Percentiles rank a stretch among this genome's conserved stretches.
Conservation (phyloP, 1,284 basidiomycete species). For the Ustilago bromivora region DNA sequence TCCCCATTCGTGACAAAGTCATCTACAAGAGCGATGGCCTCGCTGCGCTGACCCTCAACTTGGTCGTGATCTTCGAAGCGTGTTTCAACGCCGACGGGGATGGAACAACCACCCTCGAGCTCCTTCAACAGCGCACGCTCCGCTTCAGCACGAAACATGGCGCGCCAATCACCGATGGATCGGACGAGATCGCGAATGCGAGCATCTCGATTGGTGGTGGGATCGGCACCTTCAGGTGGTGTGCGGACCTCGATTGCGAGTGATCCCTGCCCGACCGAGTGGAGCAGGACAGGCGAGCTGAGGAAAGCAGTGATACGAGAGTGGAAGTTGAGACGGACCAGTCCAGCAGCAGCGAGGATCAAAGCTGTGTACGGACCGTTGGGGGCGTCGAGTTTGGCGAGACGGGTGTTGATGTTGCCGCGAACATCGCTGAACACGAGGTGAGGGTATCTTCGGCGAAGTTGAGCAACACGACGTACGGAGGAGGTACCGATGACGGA, state of each 20-base stretch:
- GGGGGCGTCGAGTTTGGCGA: constrained; percentile 89
- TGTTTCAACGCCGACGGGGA: constrained; percentile 90
- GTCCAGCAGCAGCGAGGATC: constrained; percentile 92
- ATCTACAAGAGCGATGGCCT: constrained; percentile 51
- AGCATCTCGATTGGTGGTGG: constrained; percentile 60
- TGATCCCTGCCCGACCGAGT: constrained; percentile 95
- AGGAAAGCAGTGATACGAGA: constrained; percentile 84
- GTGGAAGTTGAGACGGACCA: constrained; percentile 81
- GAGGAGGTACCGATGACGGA: constrained; percentile 94
- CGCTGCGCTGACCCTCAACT: constrained; percentile 60
- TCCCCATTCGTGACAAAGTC: constrained; percentile 45
- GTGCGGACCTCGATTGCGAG: constrained; percentile 87
- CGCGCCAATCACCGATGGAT: constrained; percentile 65
- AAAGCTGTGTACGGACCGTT: constrained; percentile 87
- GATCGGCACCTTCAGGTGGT: constrained; percentile 51
- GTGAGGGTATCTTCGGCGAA: constrained; percentile 82
- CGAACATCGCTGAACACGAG: constrained; percentile 86
- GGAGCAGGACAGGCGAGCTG: constrained; percentile 78
- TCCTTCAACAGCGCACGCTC: constrained; percentile 88
- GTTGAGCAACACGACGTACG: constrained; percentile 90
- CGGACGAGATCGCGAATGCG: constrained; percentile 57
- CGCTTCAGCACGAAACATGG: constrained; percentile 62
- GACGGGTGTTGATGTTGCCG: constrained; percentile 76
- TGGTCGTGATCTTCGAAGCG: constrained; percentile 64
- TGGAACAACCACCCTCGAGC: constrained; percentile 95